Base-by-base conservation (phyloP, 345 rosid genomes). In the Rhodamnia rubescens region DNA sequence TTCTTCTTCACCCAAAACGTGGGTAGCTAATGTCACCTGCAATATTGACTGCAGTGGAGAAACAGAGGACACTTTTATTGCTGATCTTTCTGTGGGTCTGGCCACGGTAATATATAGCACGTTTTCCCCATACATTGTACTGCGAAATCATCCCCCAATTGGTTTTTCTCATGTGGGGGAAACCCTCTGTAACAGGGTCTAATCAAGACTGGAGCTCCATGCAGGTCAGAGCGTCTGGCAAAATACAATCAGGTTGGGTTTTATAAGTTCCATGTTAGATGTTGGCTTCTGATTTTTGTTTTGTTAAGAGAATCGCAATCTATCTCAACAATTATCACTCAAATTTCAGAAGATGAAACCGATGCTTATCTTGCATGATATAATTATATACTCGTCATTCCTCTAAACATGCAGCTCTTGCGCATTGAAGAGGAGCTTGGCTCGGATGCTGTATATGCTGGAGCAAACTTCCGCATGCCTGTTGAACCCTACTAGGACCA, bases 51-150 rank as follows among this genome's bases (percentile, higher is more conserved):
- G 88, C 90, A 97, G 98, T 92, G 99, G 99, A 87, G 99, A 97
- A 84, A 97, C 99, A 7, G 99, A 97, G 89, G 99, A 97, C 89
- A 97, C 99, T n/a, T 96, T 96, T 91, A 96, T 97, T 85, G 99
- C 99, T 20, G 99, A 97, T 87, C 92, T 97, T 36, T 89, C 98
- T 0, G 99, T 96, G 81, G 99, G 99, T 85, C 88, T 97, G 92
- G 93, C 99, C n/a, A 97, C 98, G 89, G 99, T 95, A 89, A 69
- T 36, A 32, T 32, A 69, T 18, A 18, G 26, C 47, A 32, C 36
- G 56, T 40, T 44, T 86, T 83, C 27, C 29, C 49, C 32, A 52
- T 49, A 24, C 9, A 26, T 56, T 29, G 15, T 47, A 49, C 47
- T 16, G 52, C 11, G 11, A 75, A 32, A 49, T 7, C 22, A 5